Evolutionary conservation across 257 asterid species (phyloP), one percentile per base, ranked within the genome.

Genomic region (Jacaranda copaia): DNA sequence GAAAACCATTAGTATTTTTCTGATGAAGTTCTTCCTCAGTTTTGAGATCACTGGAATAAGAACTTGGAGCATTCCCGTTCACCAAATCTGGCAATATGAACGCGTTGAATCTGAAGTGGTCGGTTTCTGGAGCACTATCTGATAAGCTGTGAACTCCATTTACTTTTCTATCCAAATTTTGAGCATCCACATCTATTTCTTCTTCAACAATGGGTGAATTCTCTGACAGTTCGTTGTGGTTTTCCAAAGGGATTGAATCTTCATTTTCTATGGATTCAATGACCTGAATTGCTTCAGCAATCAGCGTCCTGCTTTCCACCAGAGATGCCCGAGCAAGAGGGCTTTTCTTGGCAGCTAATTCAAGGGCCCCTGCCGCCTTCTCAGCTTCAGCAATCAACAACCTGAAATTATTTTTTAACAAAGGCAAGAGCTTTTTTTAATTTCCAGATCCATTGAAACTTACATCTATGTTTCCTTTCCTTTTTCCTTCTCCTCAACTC

Each of bases 301-400:
- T 93, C 68, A 95, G 90, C 88, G 62, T 87, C 84, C 91, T 83
- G 73, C 98, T 84, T 77, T 95, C 97, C 60, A 83, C 15, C 18
- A 95, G 88, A 1, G 97, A 89, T 0, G 94, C 93, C 40, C 79
- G 86, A 74, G 93, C 99, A 25, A 87, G 66, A 77, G 91, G 87
- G 84, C 89, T 92, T 49, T 79, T 86, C 83, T 79, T 78, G 61
- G 96, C 95, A 68, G 97, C 90, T 71, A 58, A 56, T 85, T 91
- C 98, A 18, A 95, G 96, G 38, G 93, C 92, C 77, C 84, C 83
- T 4, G 94, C 96, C 15, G 98, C 99, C 72, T 91, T 93, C 89
- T 90, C 97, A 72, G 99, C 98, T 87, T 91, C 98, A 70, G 92
- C 92, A 69, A 93, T 95, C 89, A 95, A 80, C 77, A 82, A 75